Conservation (phyloP, 257 asterid genomes). For the Fraxinus quadrangulata region DNA sequence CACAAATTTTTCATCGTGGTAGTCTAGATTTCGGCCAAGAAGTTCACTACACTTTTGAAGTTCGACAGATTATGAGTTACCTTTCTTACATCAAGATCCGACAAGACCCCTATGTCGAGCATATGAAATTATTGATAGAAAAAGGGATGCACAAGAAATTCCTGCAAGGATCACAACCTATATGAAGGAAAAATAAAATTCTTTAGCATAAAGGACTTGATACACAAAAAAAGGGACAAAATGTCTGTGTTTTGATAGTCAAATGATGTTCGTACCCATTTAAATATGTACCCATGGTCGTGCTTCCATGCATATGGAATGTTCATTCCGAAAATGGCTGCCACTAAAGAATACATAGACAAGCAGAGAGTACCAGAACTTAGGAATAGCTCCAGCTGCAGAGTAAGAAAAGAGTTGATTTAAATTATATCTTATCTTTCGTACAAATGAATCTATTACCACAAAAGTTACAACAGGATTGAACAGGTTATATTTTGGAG, state of each 20-base stretch:
- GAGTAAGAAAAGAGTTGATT: not conserved
- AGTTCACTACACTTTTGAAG: not conserved
- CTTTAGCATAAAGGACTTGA: not conserved
- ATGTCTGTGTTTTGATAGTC: not conserved
- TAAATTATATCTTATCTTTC: not conserved
- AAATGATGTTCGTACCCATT: slow-evolving; percentile 58
- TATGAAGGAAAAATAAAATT: not conserved
- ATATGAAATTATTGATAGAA: slow-evolving; percentile 61
- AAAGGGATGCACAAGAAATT: slow-evolving; percentile 56
- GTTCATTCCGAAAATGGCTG: slow-evolving; percentile 95
- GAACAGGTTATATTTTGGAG: not conserved
- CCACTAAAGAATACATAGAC: slow-evolving; percentile 67
- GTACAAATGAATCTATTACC: not conserved
- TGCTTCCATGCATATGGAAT: slow-evolving; percentile 76
- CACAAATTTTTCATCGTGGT: not conserved
- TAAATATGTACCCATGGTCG: slow-evolving; percentile 64
- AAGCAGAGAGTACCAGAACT: slow-evolving; percentile 80
- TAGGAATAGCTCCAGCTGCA: slow-evolving; percentile 87
- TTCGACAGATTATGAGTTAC: not conserved
- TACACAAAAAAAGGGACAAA: not conserved
- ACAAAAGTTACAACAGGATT: not conserved
- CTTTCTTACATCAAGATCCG: slow-evolving; percentile 44
- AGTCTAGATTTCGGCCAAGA: not conserved
- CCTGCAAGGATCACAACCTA: slow-evolving; percentile 73
- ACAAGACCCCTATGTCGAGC: slow-evolving; percentile 78